Evolutionary conservation across 495 filamentous ascomycete genomes (phyloP), one percentile per base, ranked within the genome.

Genomic region (Aspergillus bridgeri): DNA sequence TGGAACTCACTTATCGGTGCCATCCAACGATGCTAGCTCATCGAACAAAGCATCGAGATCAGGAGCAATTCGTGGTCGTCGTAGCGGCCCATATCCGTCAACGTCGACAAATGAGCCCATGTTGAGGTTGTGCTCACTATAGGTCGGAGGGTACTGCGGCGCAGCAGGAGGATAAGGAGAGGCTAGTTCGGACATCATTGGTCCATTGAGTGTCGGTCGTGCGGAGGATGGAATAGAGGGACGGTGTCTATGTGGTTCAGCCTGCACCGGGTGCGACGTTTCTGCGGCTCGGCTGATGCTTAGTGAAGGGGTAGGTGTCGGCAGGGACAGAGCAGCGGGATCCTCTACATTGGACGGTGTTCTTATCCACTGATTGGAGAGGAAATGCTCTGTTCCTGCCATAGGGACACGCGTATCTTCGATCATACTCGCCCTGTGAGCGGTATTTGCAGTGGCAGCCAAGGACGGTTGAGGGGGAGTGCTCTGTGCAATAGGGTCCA

Each of bases 21-120:
- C 74, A 57, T 77, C 74, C 27, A 77, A 54, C 8, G 74, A 77
- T 9, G 72, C 74, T 29, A 77, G 58, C 47, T 77, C 74, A 42
- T 77, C 74, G 52, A 77, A 75, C 55, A 77, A 54, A 15, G 74
- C 72, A 54, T 77, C 74, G 2, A 77, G 64, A 47, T 77, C 74
- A 8, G 74, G 74, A 5, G 74, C 74, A 46, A 77, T 77, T 27
- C 69, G 62, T n/a, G 65, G 72, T 42, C 67, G 67, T n/a, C 63
- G 61, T 19, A 68, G 59, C n/a, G 62, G 51, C 9, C 65, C 71
- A 22, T 73, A 71, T 9, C 67, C 63, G 25, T 73, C 69, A 44
- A 74, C 66, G 19, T 74, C 69, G 43, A 74, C 67, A 24, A 74
- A 65, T 0, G 69, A 51, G 3, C 63, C 59, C 5, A 73, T 57